Percentiles rank a stretch among this genome's conserved stretches.
Conservation (phyloP, 2,329 filamentous ascomycete species). For the Fusarium sp. region DNA sequence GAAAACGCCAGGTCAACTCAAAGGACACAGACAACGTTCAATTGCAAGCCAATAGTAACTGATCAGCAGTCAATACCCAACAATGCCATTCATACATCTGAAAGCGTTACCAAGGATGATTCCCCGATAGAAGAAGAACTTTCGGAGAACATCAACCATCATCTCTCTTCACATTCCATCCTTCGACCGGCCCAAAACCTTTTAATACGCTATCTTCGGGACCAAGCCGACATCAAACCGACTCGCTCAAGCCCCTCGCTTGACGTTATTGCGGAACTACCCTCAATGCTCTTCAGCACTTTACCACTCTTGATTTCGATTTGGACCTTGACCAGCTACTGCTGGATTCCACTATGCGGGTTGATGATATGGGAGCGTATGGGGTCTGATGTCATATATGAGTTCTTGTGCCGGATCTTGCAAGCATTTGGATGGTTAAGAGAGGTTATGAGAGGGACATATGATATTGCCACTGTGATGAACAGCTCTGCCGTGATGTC, state of each 20-base stretch:
- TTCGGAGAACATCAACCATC: slow-evolving; percentile 10
- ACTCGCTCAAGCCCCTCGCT: slow-evolving; percentile 21
- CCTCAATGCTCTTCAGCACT: slow-evolving; percentile 29
- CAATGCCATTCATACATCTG: neutral
- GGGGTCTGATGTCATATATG: slow-evolving; percentile 28
- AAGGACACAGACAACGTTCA: neutral
- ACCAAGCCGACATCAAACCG: slow-evolving; percentile 28
- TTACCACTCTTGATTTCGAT: slow-evolving; percentile 30
- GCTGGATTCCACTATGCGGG: slow-evolving; percentile 32
- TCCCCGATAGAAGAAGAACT: slow-evolving; percentile 19
- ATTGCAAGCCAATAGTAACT: neutral
- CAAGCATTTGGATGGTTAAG: slow-evolving; percentile 4
- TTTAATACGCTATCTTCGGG: slow-evolving; percentile 26
- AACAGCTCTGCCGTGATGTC: slow-evolving; percentile 1
- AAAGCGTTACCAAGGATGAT: neutral
- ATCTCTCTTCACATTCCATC: slow-evolving; percentile 35
- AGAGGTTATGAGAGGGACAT: neutral
- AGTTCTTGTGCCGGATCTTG: slow-evolving; percentile 10
- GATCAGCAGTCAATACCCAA: neutral
- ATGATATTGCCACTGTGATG: neutral
- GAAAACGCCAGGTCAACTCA: neutral
- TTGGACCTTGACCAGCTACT: slow-evolving; percentile 35
- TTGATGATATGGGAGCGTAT: slow-evolving; percentile 36
- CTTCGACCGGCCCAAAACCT: slow-evolving; percentile 20
- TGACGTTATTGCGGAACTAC: slow-evolving; percentile 28